Evolutionary conservation across 148 eudicot genomes (phyloP).

Genomic region (Spergularia bocconei): DNA sequence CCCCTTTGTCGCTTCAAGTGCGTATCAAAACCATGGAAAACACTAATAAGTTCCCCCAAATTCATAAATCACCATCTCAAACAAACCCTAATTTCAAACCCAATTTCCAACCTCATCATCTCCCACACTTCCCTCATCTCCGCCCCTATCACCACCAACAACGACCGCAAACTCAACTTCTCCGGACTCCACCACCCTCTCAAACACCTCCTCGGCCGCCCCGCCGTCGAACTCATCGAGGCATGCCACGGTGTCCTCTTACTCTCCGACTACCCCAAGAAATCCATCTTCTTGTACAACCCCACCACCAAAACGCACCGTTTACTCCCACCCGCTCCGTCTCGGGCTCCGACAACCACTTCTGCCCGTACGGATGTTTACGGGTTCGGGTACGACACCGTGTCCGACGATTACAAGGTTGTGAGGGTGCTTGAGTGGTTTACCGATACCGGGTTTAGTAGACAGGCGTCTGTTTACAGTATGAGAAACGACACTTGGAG

Average conservation of each 20-base stretch:
- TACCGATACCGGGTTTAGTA: neutral
- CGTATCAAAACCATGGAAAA: slow-evolving; percentile 15
- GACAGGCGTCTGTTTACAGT: neutral
- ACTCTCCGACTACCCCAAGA: neutral
- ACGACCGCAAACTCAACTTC: neutral
- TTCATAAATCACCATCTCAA: slow-evolving; percentile 12
- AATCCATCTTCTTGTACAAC: slow-evolving; percentile 1
- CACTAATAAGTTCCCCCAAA: neutral
- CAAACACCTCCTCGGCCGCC: neutral
- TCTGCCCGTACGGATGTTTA: neutral
- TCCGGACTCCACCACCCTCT: slow-evolving; percentile 10
- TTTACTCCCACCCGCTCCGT: neutral
- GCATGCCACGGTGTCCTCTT: slow-evolving; percentile 14
- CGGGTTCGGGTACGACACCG: slow-evolving; percentile 11
- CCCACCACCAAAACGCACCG: slow-evolving; percentile 8
- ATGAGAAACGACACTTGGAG: slow-evolving; percentile 3
- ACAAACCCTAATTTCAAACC: slow-evolving; percentile 13
- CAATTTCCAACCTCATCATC: slow-evolving; percentile 1
- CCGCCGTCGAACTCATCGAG: neutral
- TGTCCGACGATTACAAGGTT: slow-evolving; percentile 6
- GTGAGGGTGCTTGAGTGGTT: neutral
- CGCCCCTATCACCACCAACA: neutral
- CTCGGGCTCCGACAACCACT: too few relatives aligned
- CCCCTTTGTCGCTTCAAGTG: slow-evolving; percentile 9
- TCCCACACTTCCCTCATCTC: neutral